Base-by-base conservation (phyloP, 169 alveolate genomes). In the Plasmodium reichenowi region DNA sequence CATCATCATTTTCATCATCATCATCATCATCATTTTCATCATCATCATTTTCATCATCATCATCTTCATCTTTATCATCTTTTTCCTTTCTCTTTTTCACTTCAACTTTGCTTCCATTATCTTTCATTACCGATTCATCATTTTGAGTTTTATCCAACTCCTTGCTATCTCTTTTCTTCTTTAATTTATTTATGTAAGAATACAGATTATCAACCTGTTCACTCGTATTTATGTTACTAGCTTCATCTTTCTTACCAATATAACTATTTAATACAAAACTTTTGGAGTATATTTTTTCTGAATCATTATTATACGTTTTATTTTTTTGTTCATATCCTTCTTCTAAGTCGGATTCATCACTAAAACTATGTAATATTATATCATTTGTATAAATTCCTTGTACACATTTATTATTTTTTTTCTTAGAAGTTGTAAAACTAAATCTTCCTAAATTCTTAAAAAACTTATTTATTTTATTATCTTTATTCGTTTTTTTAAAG, bases 401-500 rank as follows among this genome's bases (percentile, higher is more conserved):
- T 38, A 38, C 0, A 38, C 9, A 0, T 5, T 5, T 43, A n/a
- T 56, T 8, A 47, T 52, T 22, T 43, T 54, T 43, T 60, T 78
- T 78, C 56, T 78, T 78, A 15, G 89, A 78, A 15, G 68, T 15
- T 47, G 64, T 78, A 47, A 78, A 78, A 60, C 72, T 67, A 66
- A 78, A 78, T 52, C 67, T 78, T 12, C 89, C 78, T 50, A 78
- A 67, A 38, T 78, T 78, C 43, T 45, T 63, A 50, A 78, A 78
- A 43, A 78, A 78, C 22, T 78, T 78, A 66, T 78, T 78, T 43
- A 78, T 50, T 52, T 78, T 78, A 78, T 78, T 78, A 60, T 74
- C 63, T 66, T 78, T 78, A 66, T 78, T 54, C 15, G 48, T 59
- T 22, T 78, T 78, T 59, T 78, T 67, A 20, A 43, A 26, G 43